Base-by-base conservation (phyloP, 78 protist genomes). In the Dictyostelium firmibasis region DNA sequence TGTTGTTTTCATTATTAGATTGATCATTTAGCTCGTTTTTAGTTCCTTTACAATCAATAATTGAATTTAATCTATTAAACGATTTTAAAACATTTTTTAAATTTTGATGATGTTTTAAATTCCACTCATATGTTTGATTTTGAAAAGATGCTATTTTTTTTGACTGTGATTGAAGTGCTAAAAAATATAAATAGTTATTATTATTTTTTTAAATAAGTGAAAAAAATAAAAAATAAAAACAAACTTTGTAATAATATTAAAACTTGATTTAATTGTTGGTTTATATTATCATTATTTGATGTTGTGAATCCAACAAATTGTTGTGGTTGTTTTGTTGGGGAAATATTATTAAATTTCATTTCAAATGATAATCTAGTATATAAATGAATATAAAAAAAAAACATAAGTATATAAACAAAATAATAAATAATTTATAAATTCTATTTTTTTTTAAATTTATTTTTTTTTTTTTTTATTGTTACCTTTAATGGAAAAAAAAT, bases 51-150 rank as follows among this genome's bases (percentile, higher is more conserved):
- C 76, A 25, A 43, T 70, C 72, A 0, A 89, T 44, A 6, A 89
- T 29, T 2, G 81, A 18, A 69, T 64, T 81, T n/a, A 89, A 33
- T 41, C 27, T 81, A 69, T 89, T 78, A 35, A 81, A 70, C 33
- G 87, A 81, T 69, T 62, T 89, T 47, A 69, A 64, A 43, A 89
- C 75, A 29, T 89, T 89, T 50, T 89, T 64, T 78, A 89, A 31
- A 47, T 69, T 69, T 72, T 89, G 82, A 57, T 81, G 81, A 81
- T 89, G 94, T 84, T 88, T 44, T 36, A 60, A 27, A 83, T 38
- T 25, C 89, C 86, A 88, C 67, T 79, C 86, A 88, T 78, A 88
- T 6, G 86, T 57, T 88, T 88, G 93, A n/a, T 88, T 78, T 64
- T 88, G 93, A 67, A 38, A 88, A 0, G 38, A 23, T 1, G 50